Evolutionary conservation across 352 stramenopile species (phyloP).

Genomic region (Phytophthora sojae): DNA sequence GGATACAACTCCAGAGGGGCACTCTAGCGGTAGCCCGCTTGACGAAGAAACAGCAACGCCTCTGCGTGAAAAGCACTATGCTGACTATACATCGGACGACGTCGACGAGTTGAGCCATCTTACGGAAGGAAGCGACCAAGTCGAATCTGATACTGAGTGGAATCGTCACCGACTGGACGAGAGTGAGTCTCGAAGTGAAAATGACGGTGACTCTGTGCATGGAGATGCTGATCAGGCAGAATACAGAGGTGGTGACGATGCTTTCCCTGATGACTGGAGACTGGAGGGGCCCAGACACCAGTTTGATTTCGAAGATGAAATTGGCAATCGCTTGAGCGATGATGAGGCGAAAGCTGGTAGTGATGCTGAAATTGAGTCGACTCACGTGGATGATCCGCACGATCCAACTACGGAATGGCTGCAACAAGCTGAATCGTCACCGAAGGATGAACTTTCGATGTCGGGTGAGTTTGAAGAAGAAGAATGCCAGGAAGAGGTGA

Average conservation of each 20-base stretch:
- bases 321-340: slow-evolving; percentile 19
- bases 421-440: slow-evolving; percentile 3
- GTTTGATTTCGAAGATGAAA: slow-evolving; percentile 22
- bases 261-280: slow-evolving; percentile 16
- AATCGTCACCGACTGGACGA: slow-evolving; percentile 8
- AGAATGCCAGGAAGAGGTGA: slow-evolving; percentile 1
- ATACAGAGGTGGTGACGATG: not conserved
- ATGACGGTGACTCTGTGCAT: not conserved
- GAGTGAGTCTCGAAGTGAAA: not conserved
- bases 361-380: not conserved
- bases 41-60: slow-evolving; percentile 1
- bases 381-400: not conserved
- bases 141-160: slow-evolving; percentile 14
- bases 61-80: slow-evolving; percentile 5
- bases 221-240: slow-evolving; percentile 8
- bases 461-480: slow-evolving; percentile 21
- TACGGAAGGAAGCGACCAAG: slow-evolving; percentile 18
- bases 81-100: slow-evolving; percentile 12
- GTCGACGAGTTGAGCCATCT: slow-evolving; percentile 17
- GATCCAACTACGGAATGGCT: slow-evolving; percentile 10
- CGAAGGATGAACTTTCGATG: slow-evolving; percentile 8
- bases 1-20: slow-evolving; percentile 3
- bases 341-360: slow-evolving; percentile 1
- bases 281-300: slow-evolving; percentile 18
- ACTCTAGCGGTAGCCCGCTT: not conserved